Base-by-base conservation (phyloP, 2,329 filamentous ascomycete genomes). In the Aspergillus oerlinghausenensis region DNA sequence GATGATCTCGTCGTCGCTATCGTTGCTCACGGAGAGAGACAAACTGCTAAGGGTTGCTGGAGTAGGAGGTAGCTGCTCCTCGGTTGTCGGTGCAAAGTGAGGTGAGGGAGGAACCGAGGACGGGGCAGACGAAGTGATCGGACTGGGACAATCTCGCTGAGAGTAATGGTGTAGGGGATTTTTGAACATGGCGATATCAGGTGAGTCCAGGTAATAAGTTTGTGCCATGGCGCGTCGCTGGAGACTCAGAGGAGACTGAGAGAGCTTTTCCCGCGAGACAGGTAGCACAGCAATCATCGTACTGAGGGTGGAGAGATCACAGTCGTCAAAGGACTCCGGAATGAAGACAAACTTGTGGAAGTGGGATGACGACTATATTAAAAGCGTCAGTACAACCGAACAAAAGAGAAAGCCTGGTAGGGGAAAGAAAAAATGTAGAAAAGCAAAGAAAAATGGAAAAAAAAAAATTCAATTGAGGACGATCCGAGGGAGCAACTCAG, bases 81-180 rank as follows among this genome's bases (percentile, higher is more conserved):
- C 67, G 25, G 64, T 58, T 10, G 68, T 63, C 25, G 67, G 68
- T 3, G 65, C 65, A 58, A 73, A 67, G 42, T 63, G 68, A 6
- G 76, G 71, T 19, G 75, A 78, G 10, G 75, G 67, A 1, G 70
- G 67, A 4, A 68, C 64, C 21, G 75, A 74, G 11, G 75, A 76
- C 5, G 70, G 63, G 3, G 67, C 56, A 2, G 74, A 73, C 8
- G 72, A 69, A 14, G 71, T 55, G 38, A 67, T 51, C 14, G 67
- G 64, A 53, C 63, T 66, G 43, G 63, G 59, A 49, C 63, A 65
- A 19, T 67, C 64, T 32, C 56, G 63, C 48, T 61, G 50, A 19
- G 63, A 59, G 58, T 63, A 67, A 14, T 64, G 65, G 58, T 66
- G 66, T 58, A 69, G 64, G 42, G 68, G 63, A 42, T 65, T 62